Conservation (phyloP, 768 basidiomycete genomes). For the Cystobasidium tubakii region DNA sequence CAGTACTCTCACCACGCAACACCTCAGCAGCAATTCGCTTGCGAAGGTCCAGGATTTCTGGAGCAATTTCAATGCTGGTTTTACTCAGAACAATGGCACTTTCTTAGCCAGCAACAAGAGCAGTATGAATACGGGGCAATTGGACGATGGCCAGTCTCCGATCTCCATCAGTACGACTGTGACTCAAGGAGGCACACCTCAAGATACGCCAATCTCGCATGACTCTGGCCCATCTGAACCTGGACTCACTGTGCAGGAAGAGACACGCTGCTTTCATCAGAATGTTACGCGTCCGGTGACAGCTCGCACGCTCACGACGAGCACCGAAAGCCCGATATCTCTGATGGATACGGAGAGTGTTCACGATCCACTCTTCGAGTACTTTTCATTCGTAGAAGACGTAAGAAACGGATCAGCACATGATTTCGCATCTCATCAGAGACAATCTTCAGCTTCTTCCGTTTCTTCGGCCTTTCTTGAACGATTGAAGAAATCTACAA, state of each 20-base stretch:
- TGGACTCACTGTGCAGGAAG: background rate
- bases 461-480: constrained; percentile 12
- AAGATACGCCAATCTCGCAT: background rate
- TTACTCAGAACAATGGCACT: background rate
- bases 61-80: background rate
- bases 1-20: background rate
- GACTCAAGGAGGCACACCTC: constrained; percentile 26
- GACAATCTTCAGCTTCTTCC: constrained; percentile 1
- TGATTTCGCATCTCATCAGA: background rate
- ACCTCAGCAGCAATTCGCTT: constrained; percentile 1
- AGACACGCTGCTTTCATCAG: background rate
- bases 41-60: background rate
- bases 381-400: background rate
- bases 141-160: constrained; percentile 31
- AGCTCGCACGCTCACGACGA: background rate
- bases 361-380: background rate
- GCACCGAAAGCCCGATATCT: constrained; percentile 2
- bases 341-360: background rate
- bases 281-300: background rate
- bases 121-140: background rate
- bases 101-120: background rate
- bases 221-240: background rate
- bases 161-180: constrained; percentile 15
- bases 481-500: background rate
- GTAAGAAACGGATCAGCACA: background rate